These are phyloP conservation scores for Monilinia fructicola DNA, from an alignment of 2,329 filamentous ascomycete genomes.

Conservation along the genomic window DNA sequence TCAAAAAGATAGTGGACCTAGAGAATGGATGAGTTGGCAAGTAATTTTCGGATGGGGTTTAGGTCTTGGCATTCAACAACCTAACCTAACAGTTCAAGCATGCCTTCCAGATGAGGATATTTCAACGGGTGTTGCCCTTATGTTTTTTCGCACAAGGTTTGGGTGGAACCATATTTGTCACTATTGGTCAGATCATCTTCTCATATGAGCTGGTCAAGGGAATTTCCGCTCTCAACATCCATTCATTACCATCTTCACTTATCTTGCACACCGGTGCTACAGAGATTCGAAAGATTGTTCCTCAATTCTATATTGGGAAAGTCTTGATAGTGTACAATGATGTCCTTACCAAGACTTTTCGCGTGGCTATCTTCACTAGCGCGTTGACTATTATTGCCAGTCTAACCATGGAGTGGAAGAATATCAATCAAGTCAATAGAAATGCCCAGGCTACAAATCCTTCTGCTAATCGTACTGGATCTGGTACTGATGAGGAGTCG, in stretches of 20 bases:
- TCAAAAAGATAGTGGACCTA: slow-evolving; percentile 38
- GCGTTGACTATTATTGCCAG: slow-evolving; percentile 49
- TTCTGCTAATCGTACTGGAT: not conserved
- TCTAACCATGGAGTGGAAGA: slow-evolving; percentile 56
- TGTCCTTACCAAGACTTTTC: slow-evolving; percentile 53
- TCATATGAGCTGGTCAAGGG: slow-evolving; percentile 35
- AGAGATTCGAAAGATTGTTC: slow-evolving; percentile 46
- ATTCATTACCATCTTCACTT: slow-evolving; percentile 19
- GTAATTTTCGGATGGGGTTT: slow-evolving; percentile 38
- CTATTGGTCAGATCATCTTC: slow-evolving; percentile 37
- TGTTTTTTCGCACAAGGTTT: slow-evolving; percentile 43
- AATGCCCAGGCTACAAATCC: not conserved
- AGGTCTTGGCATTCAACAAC: slow-evolving; percentile 39
- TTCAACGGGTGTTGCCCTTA: slow-evolving; percentile 39
- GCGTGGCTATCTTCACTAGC: slow-evolving; percentile 54
- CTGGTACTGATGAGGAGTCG: not conserved
- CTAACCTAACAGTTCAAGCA: slow-evolving; percentile 37
- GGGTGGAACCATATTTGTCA: slow-evolving; percentile 43
- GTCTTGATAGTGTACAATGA: slow-evolving; percentile 57
- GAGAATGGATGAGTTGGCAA: slow-evolving; percentile 42
- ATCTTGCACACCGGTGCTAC: slow-evolving; percentile 49
- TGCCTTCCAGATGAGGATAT: slow-evolving; percentile 35
- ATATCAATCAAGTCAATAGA: slow-evolving; percentile 50
- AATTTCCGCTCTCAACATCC: slow-evolving; percentile 23
- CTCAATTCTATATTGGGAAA: slow-evolving; percentile 43